phyloP scores from a whole-genome alignment of 176 grass and related monocot species.

The Aegilops tauschii region DNA sequence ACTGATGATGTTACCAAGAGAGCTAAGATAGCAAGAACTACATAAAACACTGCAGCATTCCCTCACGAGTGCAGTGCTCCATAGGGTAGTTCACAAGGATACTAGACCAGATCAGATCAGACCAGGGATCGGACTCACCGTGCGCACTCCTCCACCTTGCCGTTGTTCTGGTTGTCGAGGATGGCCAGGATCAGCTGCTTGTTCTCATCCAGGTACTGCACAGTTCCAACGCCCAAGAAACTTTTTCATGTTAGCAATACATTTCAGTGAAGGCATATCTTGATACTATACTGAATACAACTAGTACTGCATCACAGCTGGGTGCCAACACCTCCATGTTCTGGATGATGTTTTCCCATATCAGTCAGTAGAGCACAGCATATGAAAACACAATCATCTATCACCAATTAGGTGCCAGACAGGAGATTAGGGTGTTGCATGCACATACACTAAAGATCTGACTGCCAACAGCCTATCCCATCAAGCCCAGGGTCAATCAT shows the following conservation, averaged over 20 bases:
- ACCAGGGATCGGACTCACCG: slow-evolving; percentile 48
- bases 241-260: slow-evolving; percentile 10
- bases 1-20: background rate
- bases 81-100: background rate
- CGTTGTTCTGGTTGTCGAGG: slow-evolving; percentile 97
- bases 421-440: background rate
- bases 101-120: too few relatives aligned
- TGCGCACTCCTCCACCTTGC: slow-evolving; percentile 93
- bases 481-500: slow-evolving; percentile 35
- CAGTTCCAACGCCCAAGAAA: slow-evolving; percentile 20
- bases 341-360: background rate
- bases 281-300: background rate
- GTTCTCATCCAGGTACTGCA: slow-evolving; percentile 99
- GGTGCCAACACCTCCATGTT: background rate
- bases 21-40: background rate
- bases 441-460: slow-evolving; percentile 2
- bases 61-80: background rate
- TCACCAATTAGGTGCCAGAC: background rate
- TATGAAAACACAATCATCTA: background rate
- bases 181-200: slow-evolving; percentile 99
- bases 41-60: background rate
- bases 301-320: background rate
- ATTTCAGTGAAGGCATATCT: background rate
- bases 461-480: background rate
- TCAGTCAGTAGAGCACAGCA: background rate